phyloP scores from a whole-genome alignment of 1,284 basidiomycete genomes.

The Ceratobasidium sp. region DNA sequence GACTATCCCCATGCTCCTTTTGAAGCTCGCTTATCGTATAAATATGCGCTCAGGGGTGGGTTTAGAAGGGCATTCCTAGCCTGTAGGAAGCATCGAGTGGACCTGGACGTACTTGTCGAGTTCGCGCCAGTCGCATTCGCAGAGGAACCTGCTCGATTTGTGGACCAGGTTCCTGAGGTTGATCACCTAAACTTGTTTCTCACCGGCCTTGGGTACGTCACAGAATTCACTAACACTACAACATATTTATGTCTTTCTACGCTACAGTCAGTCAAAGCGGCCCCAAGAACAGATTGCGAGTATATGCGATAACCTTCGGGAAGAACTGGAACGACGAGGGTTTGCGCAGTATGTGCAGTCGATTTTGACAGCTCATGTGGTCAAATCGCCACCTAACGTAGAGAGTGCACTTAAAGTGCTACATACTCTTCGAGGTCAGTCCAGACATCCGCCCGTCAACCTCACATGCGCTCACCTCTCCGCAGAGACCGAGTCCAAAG shows the following conservation, averaged over 20 bases:
- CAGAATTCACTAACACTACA: not conserved
- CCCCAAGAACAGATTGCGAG: conserved; percentile 72
- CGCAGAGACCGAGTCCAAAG: conserved; percentile 75
- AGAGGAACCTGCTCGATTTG: conserved; percentile 72
- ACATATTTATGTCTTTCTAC: not conserved
- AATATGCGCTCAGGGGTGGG: conserved; percentile 63
- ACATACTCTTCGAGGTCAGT: conserved; percentile 79
- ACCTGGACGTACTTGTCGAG: conserved; percentile 90
- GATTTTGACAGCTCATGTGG: conserved; percentile 92
- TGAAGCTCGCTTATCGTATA: not conserved
- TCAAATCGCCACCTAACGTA: conserved; percentile 92
- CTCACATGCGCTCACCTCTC: conserved; percentile 1
- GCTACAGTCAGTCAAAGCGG: conserved; percentile 70
- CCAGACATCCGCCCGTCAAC: conserved; percentile 6
- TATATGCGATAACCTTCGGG: conserved; percentile 85
- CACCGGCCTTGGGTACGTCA: conserved; percentile 81
- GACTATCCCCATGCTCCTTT: not conserved
- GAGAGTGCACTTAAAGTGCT: conserved; percentile 77
- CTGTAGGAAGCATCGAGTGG: conserved; percentile 94
- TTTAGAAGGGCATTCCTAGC: conserved; percentile 89
- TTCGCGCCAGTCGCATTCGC: conserved; percentile 81
- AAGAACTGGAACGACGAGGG: conserved; percentile 79
- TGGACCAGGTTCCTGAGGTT: conserved; percentile 89
- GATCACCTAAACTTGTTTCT: conserved; percentile 96
- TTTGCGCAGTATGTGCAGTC: conserved; percentile 88